Evolutionary conservation across 78 protist species (phyloP).

Genomic region (Chrysochromulina parva): DNA sequence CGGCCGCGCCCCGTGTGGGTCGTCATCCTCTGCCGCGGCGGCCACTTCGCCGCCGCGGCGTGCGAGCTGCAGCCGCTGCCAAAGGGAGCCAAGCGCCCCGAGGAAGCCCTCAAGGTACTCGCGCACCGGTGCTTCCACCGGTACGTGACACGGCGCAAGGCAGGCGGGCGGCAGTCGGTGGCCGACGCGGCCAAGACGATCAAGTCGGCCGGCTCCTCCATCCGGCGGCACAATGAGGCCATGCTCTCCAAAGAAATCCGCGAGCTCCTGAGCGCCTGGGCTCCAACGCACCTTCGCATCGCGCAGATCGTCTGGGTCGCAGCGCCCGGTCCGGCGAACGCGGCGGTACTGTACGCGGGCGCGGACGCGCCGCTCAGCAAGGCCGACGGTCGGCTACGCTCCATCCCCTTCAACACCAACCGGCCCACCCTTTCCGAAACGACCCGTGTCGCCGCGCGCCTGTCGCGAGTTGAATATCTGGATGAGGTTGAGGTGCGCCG

Average conservation of each 20-base stretch:
- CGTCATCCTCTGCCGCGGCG: slow-evolving; percentile 25
- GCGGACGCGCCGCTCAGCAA: not conserved
- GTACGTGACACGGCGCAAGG: slow-evolving; percentile 33
- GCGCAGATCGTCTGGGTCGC: not conserved
- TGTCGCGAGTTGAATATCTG: not conserved
- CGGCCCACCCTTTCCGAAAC: slow-evolving; percentile 2
- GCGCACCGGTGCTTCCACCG: slow-evolving; percentile 11
- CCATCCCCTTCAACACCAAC: not conserved
- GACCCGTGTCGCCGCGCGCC: not conserved
- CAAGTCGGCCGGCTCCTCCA: slow-evolving; percentile 28
- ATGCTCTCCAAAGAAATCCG: not conserved
- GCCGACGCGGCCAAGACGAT: slow-evolving; percentile 6
- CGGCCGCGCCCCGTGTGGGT: not conserved
- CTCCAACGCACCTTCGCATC: not conserved
- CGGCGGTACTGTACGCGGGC: not conserved
- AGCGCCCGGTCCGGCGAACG: slow-evolving; percentile 21
- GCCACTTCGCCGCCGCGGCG: slow-evolving; percentile 15
- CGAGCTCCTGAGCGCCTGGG: not conserved
- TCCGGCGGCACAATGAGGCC: slow-evolving; percentile 1
- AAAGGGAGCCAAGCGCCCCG: not conserved
- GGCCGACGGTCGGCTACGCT: not conserved
- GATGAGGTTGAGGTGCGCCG: not conserved
- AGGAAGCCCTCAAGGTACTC: no score
- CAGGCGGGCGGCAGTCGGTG: slow-evolving; percentile 29
- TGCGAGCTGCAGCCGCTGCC: not conserved